Percentiles rank a stretch among this genome's conserved stretches.
phyloP scores from a whole-genome alignment of 2,329 filamentous ascomycete genomes.

The Xylogone sp. region DNA sequence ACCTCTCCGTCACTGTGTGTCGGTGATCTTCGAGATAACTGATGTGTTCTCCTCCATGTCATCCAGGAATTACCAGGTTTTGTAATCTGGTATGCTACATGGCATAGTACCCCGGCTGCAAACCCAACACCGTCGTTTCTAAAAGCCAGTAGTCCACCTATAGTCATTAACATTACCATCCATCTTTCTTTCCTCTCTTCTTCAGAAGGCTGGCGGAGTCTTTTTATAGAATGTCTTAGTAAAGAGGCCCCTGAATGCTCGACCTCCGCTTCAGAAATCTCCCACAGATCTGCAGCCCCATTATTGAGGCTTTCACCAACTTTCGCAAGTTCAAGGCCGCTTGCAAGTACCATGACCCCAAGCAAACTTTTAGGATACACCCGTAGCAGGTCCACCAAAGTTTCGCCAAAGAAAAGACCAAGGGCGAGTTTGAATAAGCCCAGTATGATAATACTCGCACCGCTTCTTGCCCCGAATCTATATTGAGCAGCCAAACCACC shows the following conservation, averaged over 20 bases:
- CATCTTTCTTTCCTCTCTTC: slow-evolving; percentile 71
- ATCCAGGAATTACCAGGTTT: slow-evolving; percentile 12
- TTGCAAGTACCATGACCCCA: slow-evolving; percentile 85
- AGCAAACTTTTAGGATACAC: slow-evolving; percentile 74
- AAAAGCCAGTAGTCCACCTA: slow-evolving; percentile 77
- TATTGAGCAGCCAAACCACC: slow-evolving; percentile 89
- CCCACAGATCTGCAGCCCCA: slow-evolving; percentile 58
- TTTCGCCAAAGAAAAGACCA: slow-evolving; percentile 71
- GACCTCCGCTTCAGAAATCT: slow-evolving; percentile 40
- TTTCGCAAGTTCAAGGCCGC: slow-evolving; percentile 81
- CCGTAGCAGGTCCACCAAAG: slow-evolving; percentile 65
- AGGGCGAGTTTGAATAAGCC: slow-evolving; percentile 72
- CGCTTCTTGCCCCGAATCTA: slow-evolving; percentile 86
- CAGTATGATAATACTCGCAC: slow-evolving; percentile 76
- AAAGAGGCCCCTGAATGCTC: slow-evolving; percentile 27
- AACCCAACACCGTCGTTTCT: slow-evolving; percentile 90
- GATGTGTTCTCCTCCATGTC: not conserved
- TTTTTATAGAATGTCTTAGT: slow-evolving; percentile 27
- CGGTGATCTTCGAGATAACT: not conserved
- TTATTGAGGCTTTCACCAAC: slow-evolving; percentile 82
- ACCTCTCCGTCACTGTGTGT: not conserved
- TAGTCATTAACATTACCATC: slow-evolving; percentile 87
- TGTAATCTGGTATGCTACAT: slow-evolving; percentile 55
- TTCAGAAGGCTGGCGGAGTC: slow-evolving; percentile 53
- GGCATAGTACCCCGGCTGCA: slow-evolving; percentile 73